Percentiles rank a stretch among this genome's conserved stretches.
Conservation (phyloP, 2,329 filamentous ascomycete genomes). For the Huntiella bhutanensis region DNA sequence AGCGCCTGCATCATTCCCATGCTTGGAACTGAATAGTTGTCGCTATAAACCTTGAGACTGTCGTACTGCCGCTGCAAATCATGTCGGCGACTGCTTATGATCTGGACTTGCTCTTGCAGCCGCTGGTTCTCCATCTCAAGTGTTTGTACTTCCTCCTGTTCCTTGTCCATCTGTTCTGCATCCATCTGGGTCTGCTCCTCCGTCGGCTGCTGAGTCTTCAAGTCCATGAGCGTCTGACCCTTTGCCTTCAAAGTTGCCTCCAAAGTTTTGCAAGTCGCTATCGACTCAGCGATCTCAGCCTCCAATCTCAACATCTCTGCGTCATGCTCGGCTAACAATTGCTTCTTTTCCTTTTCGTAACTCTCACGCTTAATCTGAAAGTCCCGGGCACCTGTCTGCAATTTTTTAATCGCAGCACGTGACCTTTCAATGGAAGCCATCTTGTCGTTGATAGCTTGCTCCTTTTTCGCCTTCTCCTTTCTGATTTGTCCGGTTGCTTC, state of each 20-base stretch:
- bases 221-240: conserved; percentile 46
- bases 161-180: conserved; percentile 17
- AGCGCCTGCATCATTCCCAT: too few species aligned
- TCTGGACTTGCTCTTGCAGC: not conserved
- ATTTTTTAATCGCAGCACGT: conserved; percentile 49
- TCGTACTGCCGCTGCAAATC: not conserved
- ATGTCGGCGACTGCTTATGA: not conserved
- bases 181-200: conserved; percentile 31
- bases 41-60: not conserved
- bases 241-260: conserved; percentile 54
- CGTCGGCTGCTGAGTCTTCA: conserved; percentile 52
- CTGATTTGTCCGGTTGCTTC: conserved; percentile 65
- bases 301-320: conserved; percentile 32
- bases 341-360: conserved; percentile 34
- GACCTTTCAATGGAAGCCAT: conserved; percentile 49
- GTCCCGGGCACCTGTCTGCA: conserved; percentile 42
- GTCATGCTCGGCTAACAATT: conserved; percentile 32
- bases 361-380: conserved; percentile 37
- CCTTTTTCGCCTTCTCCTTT: conserved; percentile 59
- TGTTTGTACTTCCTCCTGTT: conserved; percentile 12
- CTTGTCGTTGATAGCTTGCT: conserved; percentile 51
- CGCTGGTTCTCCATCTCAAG: conserved; percentile 16
- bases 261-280: conserved; percentile 43
- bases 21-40: not conserved
- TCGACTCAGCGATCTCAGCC: conserved; percentile 37